phyloP scores from a whole-genome alignment of 495 filamentous ascomycete species.

The Penicillium bialowiezense region DNA sequence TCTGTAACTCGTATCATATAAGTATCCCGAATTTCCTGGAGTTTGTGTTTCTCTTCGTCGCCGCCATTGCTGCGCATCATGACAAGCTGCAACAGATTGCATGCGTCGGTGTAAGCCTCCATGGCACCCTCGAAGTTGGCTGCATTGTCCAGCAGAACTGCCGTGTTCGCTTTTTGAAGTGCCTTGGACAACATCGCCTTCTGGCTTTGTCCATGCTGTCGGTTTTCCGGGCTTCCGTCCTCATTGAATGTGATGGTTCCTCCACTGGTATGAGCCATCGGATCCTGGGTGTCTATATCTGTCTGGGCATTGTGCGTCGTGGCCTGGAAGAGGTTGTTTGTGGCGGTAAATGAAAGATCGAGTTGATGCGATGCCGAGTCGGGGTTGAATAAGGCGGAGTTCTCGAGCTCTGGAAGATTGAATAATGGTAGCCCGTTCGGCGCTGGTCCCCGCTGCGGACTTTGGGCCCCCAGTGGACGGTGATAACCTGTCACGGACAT shows the following conservation, averaged over 20 bases:
- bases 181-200: conserved; percentile 93
- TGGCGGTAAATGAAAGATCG: conserved; percentile 26
- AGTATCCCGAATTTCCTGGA: conserved; percentile 84
- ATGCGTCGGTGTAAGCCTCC: conserved; percentile 88
- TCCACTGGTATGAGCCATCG: conserved; percentile 19
- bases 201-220: conserved; percentile 57
- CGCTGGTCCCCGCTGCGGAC: conserved; percentile 10
- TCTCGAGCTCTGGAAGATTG: conserved; percentile 18
- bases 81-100: conserved; percentile 78
- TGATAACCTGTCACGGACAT: conserved; percentile 45
- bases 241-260: conserved; percentile 26
- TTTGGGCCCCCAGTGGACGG: conserved; percentile 6
- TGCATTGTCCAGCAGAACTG: conserved; percentile 90
- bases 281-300: conserved; percentile 1
- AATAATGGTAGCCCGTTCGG: conserved; percentile 20
- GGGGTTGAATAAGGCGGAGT: conserved; percentile 19
- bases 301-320: conserved; percentile 14
- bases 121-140: conserved; percentile 92
- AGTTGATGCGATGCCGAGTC: conserved; percentile 16
- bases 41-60: conserved; percentile 76
- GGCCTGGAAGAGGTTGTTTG: conserved; percentile 17
- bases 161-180: conserved; percentile 90
- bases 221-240: conserved; percentile 29
- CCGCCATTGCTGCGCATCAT: conserved; percentile 76
- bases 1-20: conserved; percentile 87